phyloP scores from a whole-genome alignment of 306 rosid genomes.

The Crataegus laevigata region DNA sequence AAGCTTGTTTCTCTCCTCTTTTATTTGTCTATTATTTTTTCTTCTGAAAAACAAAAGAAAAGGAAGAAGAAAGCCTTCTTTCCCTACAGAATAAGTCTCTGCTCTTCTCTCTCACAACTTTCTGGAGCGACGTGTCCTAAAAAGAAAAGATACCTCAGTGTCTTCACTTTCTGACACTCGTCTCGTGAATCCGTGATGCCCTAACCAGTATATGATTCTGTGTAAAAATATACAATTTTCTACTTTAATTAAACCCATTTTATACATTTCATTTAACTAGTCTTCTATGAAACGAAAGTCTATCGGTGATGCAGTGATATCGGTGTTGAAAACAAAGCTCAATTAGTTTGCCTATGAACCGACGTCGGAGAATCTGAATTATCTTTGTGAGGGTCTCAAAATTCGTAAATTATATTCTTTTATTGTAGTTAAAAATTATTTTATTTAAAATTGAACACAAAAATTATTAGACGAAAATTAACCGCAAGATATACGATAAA shows the following conservation, averaged over 20 bases:
- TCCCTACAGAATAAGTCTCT: neutral
- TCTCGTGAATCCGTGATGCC: constrained; percentile 27
- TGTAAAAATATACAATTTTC: neutral
- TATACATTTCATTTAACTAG: neutral
- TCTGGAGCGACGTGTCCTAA: constrained; percentile 67
- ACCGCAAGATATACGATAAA: accelerated
- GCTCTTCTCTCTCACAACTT: constrained; percentile 22
- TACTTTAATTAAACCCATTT: neutral
- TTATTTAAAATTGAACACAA: too few relatives aligned
- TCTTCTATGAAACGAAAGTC: neutral
- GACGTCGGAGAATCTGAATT: too few relatives aligned
- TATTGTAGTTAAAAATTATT: too few relatives aligned
- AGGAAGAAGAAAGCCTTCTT: neutral
- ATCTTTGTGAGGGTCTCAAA: too few relatives aligned
- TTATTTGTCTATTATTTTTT: neutral
- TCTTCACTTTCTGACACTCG: constrained; percentile 47
- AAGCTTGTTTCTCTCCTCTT: neutral
- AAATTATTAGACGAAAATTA: too few relatives aligned
- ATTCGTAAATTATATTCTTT: too few relatives aligned
- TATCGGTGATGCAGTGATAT: neutral
- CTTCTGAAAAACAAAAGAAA: neutral
- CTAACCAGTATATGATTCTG: neutral
- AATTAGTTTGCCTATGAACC: too few relatives aligned
- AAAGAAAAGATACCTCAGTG: constrained; percentile 50
- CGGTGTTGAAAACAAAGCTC: neutral